Evolutionary conservation across 2,329 filamentous ascomycete species (phyloP).

Genomic region (Sclerotinia glacialis): DNA sequence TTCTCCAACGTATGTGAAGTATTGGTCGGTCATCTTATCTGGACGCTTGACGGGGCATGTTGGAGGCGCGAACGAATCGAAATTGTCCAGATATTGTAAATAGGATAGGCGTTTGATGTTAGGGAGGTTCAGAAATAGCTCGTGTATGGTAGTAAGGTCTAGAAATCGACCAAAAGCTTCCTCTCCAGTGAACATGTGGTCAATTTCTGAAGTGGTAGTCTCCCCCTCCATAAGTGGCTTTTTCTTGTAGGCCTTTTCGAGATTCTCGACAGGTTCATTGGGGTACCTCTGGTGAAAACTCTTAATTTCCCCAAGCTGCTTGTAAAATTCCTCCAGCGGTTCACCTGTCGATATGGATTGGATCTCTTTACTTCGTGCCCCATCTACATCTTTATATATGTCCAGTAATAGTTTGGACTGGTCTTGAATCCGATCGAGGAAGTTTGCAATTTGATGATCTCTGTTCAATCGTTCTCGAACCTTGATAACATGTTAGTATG

Average conservation of each 20-base stretch:
- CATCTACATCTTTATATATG: conserved; percentile 79
- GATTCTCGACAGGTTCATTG: conserved; percentile 91
- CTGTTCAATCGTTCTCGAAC: conserved; percentile 84
- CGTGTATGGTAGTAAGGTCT: conserved; percentile 80
- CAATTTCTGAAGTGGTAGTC: conserved; percentile 65
- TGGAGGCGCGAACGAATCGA: conserved; percentile 80
- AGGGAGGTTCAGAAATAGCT: conserved; percentile 85
- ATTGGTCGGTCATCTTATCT: conserved; percentile 88
- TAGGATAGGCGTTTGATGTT: conserved; percentile 83
- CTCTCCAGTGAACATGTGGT: conserved; percentile 92
- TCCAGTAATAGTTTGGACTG: conserved; percentile 78
- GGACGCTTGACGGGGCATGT: conserved; percentile 70
- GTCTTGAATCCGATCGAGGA: conserved; percentile 81
- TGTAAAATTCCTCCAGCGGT: conserved; percentile 87
- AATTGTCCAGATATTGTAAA: conserved; percentile 86
- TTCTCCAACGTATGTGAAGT: conserved; percentile 83
- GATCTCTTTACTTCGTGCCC: conserved; percentile 71
- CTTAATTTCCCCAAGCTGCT: conserved; percentile 75
- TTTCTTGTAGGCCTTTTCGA: conserved; percentile 85
- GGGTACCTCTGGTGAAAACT: conserved; percentile 88
- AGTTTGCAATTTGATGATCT: conserved; percentile 87
- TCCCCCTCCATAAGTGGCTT: conserved; percentile 63
- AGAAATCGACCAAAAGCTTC: conserved; percentile 92
- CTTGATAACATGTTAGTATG: conserved; percentile 45
- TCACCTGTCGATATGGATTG: conserved; percentile 82